These are phyloP conservation scores for Penicillium italicum DNA, from an alignment of 2,329 filamentous ascomycete species.

Conservation along the genomic window DNA sequence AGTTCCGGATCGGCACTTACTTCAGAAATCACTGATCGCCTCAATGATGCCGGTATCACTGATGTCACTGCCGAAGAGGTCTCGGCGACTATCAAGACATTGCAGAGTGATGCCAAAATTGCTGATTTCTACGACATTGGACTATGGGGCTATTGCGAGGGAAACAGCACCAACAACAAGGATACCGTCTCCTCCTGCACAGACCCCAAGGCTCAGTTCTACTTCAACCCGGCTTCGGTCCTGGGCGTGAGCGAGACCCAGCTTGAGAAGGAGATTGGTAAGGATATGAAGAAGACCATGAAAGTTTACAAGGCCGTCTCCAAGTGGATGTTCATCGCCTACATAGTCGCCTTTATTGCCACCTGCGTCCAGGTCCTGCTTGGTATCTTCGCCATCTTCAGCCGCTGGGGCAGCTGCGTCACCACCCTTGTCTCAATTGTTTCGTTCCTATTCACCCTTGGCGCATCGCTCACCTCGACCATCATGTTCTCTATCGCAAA, in stretches of 20 bases:
- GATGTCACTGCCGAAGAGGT: constrained; percentile 40
- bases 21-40: constrained; percentile 28
- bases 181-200: constrained; percentile 61
- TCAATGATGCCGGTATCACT: constrained; percentile 34
- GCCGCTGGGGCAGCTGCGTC: constrained; percentile 73
- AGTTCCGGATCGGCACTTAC: constrained; percentile 44
- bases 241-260: constrained; percentile 58
- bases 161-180: constrained; percentile 52
- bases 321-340: constrained; percentile 80
- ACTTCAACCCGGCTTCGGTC: constrained; percentile 65
- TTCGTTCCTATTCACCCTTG: constrained; percentile 57
- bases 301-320: constrained; percentile 69
- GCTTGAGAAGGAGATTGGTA: constrained; percentile 62
- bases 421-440: constrained; percentile 70
- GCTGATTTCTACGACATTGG: constrained; percentile 75
- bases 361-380: constrained; percentile 70
- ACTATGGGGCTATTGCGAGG: constrained; percentile 83
- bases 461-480: constrained; percentile 69
- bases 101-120: constrained; percentile 54
- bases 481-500: constrained; percentile 68
- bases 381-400: constrained; percentile 79
- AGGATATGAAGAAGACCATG: constrained; percentile 63
- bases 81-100: constrained; percentile 33
- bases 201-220: constrained; percentile 70
- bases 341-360: constrained; percentile 67